A percentile compares a stretch with the other conserved stretches of the same genome.
These are phyloP conservation scores for Phycomyces blakesleeanus DNA, from an alignment of 192 early-diverging fungal genomes.

Conservation along the genomic window DNA sequence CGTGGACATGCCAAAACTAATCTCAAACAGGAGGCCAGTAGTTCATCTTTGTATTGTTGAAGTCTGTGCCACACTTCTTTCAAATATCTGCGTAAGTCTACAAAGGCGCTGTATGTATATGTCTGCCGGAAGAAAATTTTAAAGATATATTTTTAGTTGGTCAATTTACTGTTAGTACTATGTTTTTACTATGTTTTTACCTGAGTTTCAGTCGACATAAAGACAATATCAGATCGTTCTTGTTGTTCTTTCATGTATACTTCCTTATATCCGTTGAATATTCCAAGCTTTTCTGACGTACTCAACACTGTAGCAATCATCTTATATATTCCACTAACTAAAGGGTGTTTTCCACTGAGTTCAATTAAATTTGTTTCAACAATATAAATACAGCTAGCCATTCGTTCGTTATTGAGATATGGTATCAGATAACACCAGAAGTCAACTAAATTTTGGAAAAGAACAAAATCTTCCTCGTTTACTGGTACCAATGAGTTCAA, in stretches of 20 bases:
- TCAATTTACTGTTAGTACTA: not conserved
- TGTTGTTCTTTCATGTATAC: not conserved
- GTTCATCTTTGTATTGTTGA: conserved; percentile 70
- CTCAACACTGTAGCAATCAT: conserved; percentile 48
- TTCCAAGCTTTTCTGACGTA: conserved; percentile 33
- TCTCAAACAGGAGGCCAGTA: conserved; percentile 62
- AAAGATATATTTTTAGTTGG: not conserved
- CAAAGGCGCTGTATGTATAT: conserved; percentile 11
- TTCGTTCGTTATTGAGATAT: conserved; percentile 35
- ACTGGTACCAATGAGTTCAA: conserved; percentile 42
- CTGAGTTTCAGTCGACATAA: not conserved
- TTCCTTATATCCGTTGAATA: conserved; percentile 25
- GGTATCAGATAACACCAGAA: conserved; percentile 55
- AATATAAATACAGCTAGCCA: conserved; percentile 57
- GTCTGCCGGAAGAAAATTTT: not conserved
- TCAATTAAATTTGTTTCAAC: conserved; percentile 48
- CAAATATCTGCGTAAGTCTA: conserved; percentile 45
- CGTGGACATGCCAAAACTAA: conserved; percentile 58
- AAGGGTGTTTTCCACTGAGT: conserved; percentile 50
- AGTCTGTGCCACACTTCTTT: conserved; percentile 56
- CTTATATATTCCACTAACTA: conserved; percentile 75
- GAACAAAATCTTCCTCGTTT: conserved; percentile 59
- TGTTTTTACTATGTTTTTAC: not conserved
- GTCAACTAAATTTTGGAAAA: conserved; percentile 68
- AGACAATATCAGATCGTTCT: not conserved